Percentiles rank a stretch among this genome's conserved stretches.
Conservation (phyloP, 176 grass and related monocot genomes). For the Carex cristatella region DNA sequence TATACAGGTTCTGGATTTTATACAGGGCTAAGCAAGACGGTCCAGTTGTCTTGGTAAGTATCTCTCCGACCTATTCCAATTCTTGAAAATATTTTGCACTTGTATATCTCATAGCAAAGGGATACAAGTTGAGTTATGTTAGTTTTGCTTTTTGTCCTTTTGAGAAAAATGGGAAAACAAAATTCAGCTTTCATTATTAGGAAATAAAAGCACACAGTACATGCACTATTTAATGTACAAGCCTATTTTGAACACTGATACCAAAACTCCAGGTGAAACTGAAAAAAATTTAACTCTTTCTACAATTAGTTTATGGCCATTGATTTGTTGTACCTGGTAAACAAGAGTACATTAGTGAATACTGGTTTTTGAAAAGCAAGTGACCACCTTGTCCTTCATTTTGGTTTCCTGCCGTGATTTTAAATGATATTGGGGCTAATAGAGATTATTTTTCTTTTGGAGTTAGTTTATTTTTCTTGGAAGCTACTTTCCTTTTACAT, state of each 20-base stretch:
- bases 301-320: background rate
- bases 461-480: background rate
- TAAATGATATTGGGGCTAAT: background rate
- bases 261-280: background rate
- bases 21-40: conserved; percentile 96
- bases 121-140: background rate
- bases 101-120: background rate
- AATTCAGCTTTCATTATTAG: background rate
- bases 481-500: background rate
- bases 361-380: background rate
- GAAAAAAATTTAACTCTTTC: background rate
- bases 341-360: background rate
- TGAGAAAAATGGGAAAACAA: background rate
- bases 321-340: background rate
- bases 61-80: background rate
- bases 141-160: background rate
- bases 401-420: background rate
- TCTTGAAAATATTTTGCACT: background rate
- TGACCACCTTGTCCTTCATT: background rate
- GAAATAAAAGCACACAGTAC: background rate
- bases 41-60: conserved; percentile 65
- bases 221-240: background rate
- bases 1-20: conserved; percentile 89
- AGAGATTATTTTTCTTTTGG: background rate
- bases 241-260: background rate